Evolutionary conservation across 495 filamentous ascomycete species (phyloP).

Genomic region (Glarea lozoyensis): DNA sequence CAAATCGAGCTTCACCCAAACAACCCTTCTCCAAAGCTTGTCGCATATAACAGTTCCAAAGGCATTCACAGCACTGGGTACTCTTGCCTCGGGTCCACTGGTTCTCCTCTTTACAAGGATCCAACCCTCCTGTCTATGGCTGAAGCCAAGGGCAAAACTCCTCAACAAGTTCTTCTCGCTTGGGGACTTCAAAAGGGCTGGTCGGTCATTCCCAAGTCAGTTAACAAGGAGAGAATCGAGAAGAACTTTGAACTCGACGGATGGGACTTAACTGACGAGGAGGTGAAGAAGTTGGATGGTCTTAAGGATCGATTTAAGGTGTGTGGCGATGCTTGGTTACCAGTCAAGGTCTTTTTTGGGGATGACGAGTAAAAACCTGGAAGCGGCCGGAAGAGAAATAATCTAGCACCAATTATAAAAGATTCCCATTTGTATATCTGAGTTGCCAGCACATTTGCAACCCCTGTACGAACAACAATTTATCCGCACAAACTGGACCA

Average conservation of each 20-base stretch:
- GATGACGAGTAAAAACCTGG: constrained; percentile 76
- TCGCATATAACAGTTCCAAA: constrained; percentile 61
- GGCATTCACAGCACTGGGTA: constrained; percentile 72
- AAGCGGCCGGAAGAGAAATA: too few relatives aligned
- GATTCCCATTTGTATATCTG: too few relatives aligned
- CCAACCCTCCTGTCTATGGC: constrained; percentile 63
- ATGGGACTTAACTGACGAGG: constrained; percentile 55
- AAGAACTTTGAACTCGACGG: constrained; percentile 61
- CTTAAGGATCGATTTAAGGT: constrained; percentile 67
- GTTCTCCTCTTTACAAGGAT: constrained; percentile 59
- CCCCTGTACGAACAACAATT: too few relatives aligned
- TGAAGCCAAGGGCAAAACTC: constrained; percentile 55
- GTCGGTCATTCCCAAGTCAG: constrained; percentile 75
- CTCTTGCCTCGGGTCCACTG: constrained; percentile 67
- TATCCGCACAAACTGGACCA: too few relatives aligned
- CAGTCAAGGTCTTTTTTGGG: constrained; percentile 77
- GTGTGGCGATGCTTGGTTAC: constrained; percentile 60
- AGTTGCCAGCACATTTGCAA: too few relatives aligned
- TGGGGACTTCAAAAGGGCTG: constrained; percentile 68
- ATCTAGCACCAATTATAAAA: too few relatives aligned
- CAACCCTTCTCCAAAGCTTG: constrained; percentile 43
- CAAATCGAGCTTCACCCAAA: constrained; percentile 84
- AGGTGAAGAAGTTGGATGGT: constrained; percentile 51
- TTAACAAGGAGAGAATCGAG: constrained; percentile 64
- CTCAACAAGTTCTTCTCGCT: constrained; percentile 57